Evolutionary conservation across 2,329 filamentous ascomycete species (phyloP).

Genomic region (Metarhizium robertsii): DNA sequence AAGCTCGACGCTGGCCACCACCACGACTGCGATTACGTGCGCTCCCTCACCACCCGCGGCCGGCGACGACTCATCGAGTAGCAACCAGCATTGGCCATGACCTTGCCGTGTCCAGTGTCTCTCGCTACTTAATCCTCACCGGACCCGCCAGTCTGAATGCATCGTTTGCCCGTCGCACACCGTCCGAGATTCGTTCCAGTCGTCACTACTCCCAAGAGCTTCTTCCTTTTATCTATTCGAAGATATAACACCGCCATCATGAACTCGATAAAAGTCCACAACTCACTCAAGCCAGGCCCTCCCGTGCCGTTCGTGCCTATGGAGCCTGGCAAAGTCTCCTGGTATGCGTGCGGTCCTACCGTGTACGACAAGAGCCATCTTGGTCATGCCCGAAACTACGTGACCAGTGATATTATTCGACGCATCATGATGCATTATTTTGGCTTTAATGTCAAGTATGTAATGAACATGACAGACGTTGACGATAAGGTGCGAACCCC

Average conservation of each 20-base stretch:
- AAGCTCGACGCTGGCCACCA: background rate
- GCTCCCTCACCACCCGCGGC: background rate
- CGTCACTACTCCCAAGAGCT: constrained; percentile 14
- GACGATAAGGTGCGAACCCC: constrained; percentile 53
- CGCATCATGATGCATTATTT: constrained; percentile 79
- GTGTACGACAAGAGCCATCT: constrained; percentile 76
- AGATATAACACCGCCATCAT: constrained; percentile 30
- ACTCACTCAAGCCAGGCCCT: constrained; percentile 62
- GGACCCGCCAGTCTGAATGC: constrained; percentile 21
- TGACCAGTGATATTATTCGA: constrained; percentile 79
- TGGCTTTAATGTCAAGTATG: constrained; percentile 71
- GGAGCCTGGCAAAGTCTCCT: constrained; percentile 62
- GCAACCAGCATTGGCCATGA: constrained; percentile 5
- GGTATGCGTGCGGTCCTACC: constrained; percentile 87
- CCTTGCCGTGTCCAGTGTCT: constrained; percentile 10
- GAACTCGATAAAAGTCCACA: constrained; percentile 64
- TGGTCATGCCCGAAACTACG: constrained; percentile 82
- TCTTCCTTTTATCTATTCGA: constrained; percentile 17
- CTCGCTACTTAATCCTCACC: constrained; percentile 3
- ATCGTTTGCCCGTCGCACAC: constrained; percentile 22
- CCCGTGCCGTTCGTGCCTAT: constrained; percentile 69
- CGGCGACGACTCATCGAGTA: background rate
- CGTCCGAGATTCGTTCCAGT: constrained; percentile 16
- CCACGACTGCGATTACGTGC: background rate
- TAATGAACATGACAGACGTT: constrained; percentile 89